Conservation (phyloP, 805 yeast species). For the Wickerhamomyces strasburgensis region DNA sequence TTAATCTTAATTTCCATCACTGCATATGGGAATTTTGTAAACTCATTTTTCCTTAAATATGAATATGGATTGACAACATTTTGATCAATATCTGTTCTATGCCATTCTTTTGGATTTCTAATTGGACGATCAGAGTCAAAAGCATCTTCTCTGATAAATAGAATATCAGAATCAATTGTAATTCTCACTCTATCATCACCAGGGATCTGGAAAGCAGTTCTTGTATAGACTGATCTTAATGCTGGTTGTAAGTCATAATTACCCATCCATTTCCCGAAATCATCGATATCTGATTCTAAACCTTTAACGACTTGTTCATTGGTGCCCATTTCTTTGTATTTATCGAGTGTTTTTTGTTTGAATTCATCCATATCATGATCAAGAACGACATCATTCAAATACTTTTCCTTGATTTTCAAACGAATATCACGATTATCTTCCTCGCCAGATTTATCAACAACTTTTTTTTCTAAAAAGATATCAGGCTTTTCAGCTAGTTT, state of each 20-base stretch:
- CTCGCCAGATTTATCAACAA: conserved; percentile 47
- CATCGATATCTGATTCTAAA: conserved; percentile 49
- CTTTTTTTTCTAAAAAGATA: conserved; percentile 74
- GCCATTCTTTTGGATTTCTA: conserved; percentile 88
- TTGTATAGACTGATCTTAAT: conserved; percentile 76
- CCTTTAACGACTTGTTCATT: conserved; percentile 47
- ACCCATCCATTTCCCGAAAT: conserved; percentile 56
- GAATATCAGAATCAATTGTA: conserved; percentile 82
- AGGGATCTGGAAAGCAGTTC: conserved; percentile 97
- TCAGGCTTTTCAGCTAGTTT: conserved; percentile 72
- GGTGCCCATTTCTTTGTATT: conserved; percentile 59
- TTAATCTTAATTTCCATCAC: conserved; percentile 82
- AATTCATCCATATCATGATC: conserved; percentile 40
- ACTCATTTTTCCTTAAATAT: conserved; percentile 82
- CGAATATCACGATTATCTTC: conserved; percentile 60
- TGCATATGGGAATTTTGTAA: conserved; percentile 72
- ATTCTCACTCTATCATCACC: conserved; percentile 93
- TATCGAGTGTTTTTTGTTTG: conserved; percentile 49
- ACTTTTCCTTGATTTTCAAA: conserved; percentile 72
- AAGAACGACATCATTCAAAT: conserved; percentile 65
- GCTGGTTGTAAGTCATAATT: conserved; percentile 76
- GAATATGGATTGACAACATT: conserved; percentile 63
- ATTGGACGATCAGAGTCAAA: conserved; percentile 82
- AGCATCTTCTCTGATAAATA: conserved; percentile 85
- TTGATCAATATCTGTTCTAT: conserved; percentile 85